Evolutionary conservation across 495 filamentous ascomycete genomes (phyloP), one percentile per base, ranked within the genome.

Genomic region (Talaromyces ruber): DNA sequence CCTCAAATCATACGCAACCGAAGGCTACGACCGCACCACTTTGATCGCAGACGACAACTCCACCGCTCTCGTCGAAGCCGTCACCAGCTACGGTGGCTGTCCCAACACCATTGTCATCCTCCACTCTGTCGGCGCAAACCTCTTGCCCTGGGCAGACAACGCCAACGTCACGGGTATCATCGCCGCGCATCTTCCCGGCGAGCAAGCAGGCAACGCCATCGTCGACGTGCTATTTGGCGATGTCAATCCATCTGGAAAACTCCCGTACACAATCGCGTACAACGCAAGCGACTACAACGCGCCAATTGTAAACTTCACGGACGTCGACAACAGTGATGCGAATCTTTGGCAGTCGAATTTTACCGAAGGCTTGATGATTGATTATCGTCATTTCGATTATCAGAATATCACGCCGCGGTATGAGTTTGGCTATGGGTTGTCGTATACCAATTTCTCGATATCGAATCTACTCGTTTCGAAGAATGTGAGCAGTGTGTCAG

Each of bases 321-420:
- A 84, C 76, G 76, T 84, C 81, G 14, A 85, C 78, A 67, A 88
- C 86, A 72, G 86, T 86, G 74, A 79, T 14, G 58, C 81, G 79
- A 60, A 88, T 12, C 4, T 51, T 5, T 51, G 39, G 39, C 59
- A 60, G 29, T 60, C 59, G 12, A 47, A 60, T 32, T 91, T 90
- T 62, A 84, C 86, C 32, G 88, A 92, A 72, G 84, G 83, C 47
- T 71, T 93, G 28, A 90, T 85, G 71, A 83, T 90, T 57, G 89
- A 89, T 4, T 93, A 93, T 69, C 77, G 87, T 8, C 86, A 87
- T 71, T 93, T 91, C 71, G 89, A 93, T 30, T 37, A 32, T 21
- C 18, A 28, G 6, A 57, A 62, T 8, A 62, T 55, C 24, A 37
- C 50, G 9, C 51, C 53, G 12, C 60, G 21, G 14, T 62, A 39